phyloP scores from a whole-genome alignment of 306 rosid genomes.

The Cercis canadensis region DNA sequence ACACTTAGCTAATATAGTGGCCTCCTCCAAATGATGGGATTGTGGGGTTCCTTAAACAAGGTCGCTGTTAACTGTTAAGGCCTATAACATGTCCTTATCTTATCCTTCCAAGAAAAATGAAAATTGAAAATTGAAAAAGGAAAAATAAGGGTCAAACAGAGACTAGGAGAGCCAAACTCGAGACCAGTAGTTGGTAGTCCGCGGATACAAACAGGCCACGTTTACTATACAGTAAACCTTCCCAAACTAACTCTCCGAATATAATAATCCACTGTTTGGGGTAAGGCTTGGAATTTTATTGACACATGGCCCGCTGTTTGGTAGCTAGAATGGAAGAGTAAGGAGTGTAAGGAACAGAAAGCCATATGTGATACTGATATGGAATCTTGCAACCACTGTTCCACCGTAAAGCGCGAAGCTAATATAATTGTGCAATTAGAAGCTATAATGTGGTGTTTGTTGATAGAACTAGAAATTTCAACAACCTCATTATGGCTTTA shows the following conservation, averaged over 20 bases:
- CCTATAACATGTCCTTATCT: too few species aligned
- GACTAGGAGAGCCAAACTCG: conserved; percentile 45
- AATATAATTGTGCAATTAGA: conserved; percentile 37
- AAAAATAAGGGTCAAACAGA: conserved; percentile 41
- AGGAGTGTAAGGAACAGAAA: conserved; percentile 17
- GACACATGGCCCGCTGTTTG: conserved; percentile 39
- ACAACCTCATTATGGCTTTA: conserved; percentile 44
- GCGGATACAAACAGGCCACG: conserved; percentile 53
- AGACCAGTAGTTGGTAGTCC: conserved; percentile 39
- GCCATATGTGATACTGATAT: neutral
- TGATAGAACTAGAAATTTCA: conserved; percentile 42
- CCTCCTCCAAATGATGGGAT: conserved; percentile 42
- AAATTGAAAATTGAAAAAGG: neutral
- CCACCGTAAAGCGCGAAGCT: conserved; percentile 12
- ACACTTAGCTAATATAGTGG: conserved; percentile 21
- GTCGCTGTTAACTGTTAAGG: too few species aligned
- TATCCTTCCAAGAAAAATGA: neutral
- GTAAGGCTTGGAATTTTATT: conserved; percentile 23
- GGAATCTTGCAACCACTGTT: conserved; percentile 46
- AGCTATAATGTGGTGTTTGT: conserved; percentile 38
- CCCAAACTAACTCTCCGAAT: neutral
- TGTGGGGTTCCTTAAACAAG: too few species aligned
- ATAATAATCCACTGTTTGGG: conserved; percentile 21
- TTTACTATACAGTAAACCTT: conserved; percentile 30
- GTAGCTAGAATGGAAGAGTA: conserved; percentile 32